Evolutionary conservation across 495 filamentous ascomycete genomes (phyloP).

Genomic region (Penicillium parvum): DNA sequence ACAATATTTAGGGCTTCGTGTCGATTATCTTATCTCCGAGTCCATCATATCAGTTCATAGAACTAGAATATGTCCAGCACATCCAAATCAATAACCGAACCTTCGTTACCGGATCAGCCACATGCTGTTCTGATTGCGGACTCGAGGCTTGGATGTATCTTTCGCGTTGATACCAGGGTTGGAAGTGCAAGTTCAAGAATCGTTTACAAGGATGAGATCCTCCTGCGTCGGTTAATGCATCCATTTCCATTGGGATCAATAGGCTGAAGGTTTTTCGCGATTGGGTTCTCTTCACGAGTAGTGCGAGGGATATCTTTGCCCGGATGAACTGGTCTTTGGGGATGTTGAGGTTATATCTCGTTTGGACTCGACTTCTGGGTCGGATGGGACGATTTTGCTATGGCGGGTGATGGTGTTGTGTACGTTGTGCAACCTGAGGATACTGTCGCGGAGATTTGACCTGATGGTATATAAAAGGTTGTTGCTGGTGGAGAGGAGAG

Average conservation of each 20-base stretch:
- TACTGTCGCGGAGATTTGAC: constrained; percentile 21
- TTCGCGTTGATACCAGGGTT: constrained; percentile 33
- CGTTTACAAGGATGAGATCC: constrained; percentile 19
- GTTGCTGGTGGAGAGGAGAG: constrained; percentile 27
- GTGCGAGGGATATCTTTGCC: constrained; percentile 30
- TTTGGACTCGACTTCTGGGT: constrained; percentile 1
- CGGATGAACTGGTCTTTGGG: constrained; percentile 23
- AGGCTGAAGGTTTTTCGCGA: constrained; percentile 29
- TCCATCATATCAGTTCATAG: not conserved
- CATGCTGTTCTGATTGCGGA: constrained; percentile 31
- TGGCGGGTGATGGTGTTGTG: constrained; percentile 20
- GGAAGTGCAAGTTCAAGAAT: constrained; percentile 32
- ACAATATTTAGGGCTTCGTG: not conserved
- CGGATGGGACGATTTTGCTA: constrained; percentile 34
- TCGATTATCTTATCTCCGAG: constrained; percentile 1
- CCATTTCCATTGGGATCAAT: constrained; percentile 37
- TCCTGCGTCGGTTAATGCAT: constrained; percentile 11
- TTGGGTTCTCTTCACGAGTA: constrained; percentile 42
- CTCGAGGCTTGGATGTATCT: constrained; percentile 37
- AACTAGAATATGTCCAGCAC: not conserved
- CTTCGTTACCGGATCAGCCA: constrained; percentile 16
- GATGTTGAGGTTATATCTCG: constrained; percentile 19
- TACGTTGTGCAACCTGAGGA: constrained; percentile 26
- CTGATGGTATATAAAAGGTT: constrained; percentile 17
- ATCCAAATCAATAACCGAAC: not conserved